Evolutionary conservation across 306 rosid species (phyloP), one percentile per base, ranked within the genome.

Genomic region (Cajanus cajan): DNA sequence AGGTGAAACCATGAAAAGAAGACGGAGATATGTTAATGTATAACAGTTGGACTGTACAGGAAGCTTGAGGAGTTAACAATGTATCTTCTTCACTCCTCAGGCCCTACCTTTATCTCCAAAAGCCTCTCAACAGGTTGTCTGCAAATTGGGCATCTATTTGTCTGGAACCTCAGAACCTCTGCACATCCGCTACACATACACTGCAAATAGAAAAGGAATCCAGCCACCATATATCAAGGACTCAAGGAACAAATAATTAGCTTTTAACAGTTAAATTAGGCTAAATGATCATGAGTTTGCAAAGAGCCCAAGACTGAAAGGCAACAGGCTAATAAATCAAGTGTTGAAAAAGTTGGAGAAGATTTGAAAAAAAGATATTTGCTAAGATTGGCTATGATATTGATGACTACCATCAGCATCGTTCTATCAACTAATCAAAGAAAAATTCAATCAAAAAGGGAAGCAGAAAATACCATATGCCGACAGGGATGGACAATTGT

Each of bases 401-500:
- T 47, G 73, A 54, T 18, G 39, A 40, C 51, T 66, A 47, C 6
- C 65, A 21, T 45, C 45, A 71, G 68, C 21, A 71, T 68, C 15
- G 45, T 16, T 25, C 33, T n/a, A 68, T 31, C 37, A 71, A n/a
- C 11, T 16, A 76, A 75, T 39, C 63, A 71, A 33, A 74, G 4
- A 16, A 57, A 57, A 75, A 5, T 59, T 24, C 67, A 71, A 18
- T 43, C 59, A 51, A 43, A 61, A 25, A 25, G 61, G 59, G 37
- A 14, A 51, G 19, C 51, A 67, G 61, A 28, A 28, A 78, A 82
- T 93, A 93, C 98, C 98, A 93, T 93, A 82, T 93, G 98, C 68
- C 98, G 89, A 90, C 98, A 93, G 16, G 98, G 98, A 80, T 90
- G 97, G 40, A 89, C 92, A 24, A 92, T 88, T 10, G 98, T 93